phyloP scores from a whole-genome alignment of 768 basidiomycete species.

The Suillus paluster region DNA sequence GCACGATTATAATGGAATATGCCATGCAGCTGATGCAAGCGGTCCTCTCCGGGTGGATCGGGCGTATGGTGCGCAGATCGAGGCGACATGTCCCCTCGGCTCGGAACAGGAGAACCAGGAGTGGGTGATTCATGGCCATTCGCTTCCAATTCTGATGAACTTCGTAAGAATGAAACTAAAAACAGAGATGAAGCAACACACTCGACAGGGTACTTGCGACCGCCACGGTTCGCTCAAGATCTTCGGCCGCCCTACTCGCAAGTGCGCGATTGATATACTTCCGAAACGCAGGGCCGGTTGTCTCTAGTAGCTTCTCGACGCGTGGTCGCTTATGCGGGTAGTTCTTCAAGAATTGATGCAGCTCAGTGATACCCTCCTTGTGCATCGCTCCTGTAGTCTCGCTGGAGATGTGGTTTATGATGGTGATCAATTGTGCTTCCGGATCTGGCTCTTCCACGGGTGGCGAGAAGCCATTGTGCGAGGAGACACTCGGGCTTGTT shows the following conservation, averaged over 20 bases:
- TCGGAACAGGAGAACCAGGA: conserved; percentile 33
- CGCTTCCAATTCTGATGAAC: conserved; percentile 61
- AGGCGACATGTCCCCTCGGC: conserved; percentile 34
- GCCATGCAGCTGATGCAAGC: conserved; percentile 75
- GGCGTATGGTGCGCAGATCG: conserved; percentile 38
- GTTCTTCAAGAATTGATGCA: conserved; percentile 92
- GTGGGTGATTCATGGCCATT: conserved; percentile 44
- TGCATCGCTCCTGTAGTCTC: conserved; percentile 88
- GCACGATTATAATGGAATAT: conserved; percentile 80
- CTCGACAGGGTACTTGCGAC: conserved; percentile 86
- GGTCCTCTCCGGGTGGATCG: conserved; percentile 57
- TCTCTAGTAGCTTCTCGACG: conserved; percentile 87
- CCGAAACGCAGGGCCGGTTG: conserved; percentile 87
- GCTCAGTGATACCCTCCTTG: conserved; percentile 92
- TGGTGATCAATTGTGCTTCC: conserved; percentile 78
- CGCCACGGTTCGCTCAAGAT: conserved; percentile 76
- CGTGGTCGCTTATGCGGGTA: conserved; percentile 83
- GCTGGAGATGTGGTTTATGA: conserved; percentile 86
- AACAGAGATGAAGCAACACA: conserved; percentile 32
- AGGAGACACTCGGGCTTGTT: conserved; percentile 72
- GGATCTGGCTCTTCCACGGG: conserved; percentile 84
- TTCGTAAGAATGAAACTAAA: conserved; percentile 13
- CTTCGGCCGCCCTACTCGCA: conserved; percentile 86
- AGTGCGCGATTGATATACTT: conserved; percentile 91
- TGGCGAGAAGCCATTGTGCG: conserved; percentile 56